A percentile compares a stretch with the other conserved stretches of the same genome.
Conservation (phyloP, 305 asterid species). For the Fraxinus albicans region DNA sequence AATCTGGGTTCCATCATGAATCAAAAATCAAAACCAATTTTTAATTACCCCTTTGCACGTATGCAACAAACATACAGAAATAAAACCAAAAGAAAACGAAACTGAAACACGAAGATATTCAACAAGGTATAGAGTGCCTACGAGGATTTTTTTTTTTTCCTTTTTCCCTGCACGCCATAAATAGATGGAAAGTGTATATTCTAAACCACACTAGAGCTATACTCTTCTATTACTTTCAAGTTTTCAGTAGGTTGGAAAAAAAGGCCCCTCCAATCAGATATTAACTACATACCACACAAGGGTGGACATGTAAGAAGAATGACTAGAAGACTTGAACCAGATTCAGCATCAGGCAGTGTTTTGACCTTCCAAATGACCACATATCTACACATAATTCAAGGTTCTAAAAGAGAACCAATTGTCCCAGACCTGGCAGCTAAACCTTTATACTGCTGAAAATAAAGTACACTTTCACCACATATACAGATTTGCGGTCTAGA, state of each 20-base stretch:
- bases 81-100: neutral
- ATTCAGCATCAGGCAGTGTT: neutral
- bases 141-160: neutral
- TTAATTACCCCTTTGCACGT: neutral
- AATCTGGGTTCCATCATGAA: neutral
- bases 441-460: neutral
- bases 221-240: neutral
- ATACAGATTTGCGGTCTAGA: slow-evolving; percentile 7
- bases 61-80: neutral
- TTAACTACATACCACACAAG: neutral
- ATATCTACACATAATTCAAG: slow-evolving; percentile 7
- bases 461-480: neutral
- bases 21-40: neutral
- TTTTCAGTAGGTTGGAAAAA: neutral
- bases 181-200: neutral
- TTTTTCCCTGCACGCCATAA: neutral
- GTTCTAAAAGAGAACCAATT: neutral
- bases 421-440: neutral
- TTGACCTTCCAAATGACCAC: neutral
- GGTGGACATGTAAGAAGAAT: neutral
- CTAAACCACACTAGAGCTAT: neutral
- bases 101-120: neutral
- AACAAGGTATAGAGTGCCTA: neutral
- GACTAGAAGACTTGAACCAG: neutral
- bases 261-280: neutral